A percentile compares a stretch with the other conserved stretches of the same genome.
phyloP scores from a whole-genome alignment of 163 green algal genomes.

The Scenedesmus sp. region DNA sequence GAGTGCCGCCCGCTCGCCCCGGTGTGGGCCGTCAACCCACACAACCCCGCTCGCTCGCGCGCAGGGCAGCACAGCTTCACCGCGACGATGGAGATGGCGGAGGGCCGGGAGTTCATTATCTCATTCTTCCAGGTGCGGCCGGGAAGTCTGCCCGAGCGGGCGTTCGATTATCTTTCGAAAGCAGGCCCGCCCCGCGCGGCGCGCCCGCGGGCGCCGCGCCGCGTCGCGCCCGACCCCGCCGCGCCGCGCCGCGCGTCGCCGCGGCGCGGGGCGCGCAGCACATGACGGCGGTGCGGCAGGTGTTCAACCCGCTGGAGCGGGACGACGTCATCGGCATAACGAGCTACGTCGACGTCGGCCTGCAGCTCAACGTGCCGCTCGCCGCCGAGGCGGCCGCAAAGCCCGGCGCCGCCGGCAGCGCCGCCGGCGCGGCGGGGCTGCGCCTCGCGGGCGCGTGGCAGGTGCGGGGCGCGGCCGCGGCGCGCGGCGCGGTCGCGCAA shows the following conservation, averaged over 20 bases:
- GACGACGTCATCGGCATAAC: constrained; percentile 83
- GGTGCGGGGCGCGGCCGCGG: neutral
- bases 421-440: neutral
- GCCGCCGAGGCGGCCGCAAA: neutral
- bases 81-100: constrained; percentile 65
- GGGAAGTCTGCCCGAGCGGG: too few species aligned
- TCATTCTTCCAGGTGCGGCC: constrained; percentile 71
- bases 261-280: too few species aligned
- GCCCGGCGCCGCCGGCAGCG: neutral
- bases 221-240: too few species aligned
- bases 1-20: too few species aligned
- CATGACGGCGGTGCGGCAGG: constrained; percentile 68
- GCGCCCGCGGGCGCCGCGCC: too few species aligned
- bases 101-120: constrained; percentile 56
- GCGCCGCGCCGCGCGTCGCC: too few species aligned
- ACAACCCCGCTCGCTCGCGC: neutral
- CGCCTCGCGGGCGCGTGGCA: constrained; percentile 44
- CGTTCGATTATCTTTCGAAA: neutral
- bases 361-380: constrained; percentile 59
- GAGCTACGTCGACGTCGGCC: constrained; percentile 85
- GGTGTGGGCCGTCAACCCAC: too few species aligned
- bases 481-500: too few species aligned
- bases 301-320: constrained; percentile 82
- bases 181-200: neutral
- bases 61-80: constrained; percentile 65